A percentile compares a stretch with the other conserved stretches of the same genome.
Conservation (phyloP, 2,329 filamentous ascomycete genomes). For the Sporothrix brasiliensis region DNA sequence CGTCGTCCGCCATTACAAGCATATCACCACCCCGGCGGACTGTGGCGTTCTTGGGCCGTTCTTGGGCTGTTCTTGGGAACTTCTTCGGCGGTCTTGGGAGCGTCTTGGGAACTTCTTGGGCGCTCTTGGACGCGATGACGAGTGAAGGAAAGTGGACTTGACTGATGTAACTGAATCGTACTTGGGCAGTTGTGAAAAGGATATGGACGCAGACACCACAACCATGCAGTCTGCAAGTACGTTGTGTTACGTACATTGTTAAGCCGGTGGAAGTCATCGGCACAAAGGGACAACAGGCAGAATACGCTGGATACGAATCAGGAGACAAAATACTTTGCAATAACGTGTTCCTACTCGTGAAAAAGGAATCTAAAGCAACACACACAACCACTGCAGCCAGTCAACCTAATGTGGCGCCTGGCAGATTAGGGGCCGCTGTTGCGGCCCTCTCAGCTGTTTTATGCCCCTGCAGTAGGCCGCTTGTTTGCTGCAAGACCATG, state of each 20-base stretch:
- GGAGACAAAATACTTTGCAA: background rate
- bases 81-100: background rate
- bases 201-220: too few species aligned
- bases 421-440: background rate
- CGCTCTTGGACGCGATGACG: slow-evolving; percentile 1
- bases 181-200: too few species aligned
- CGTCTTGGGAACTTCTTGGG: background rate
- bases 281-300: background rate
- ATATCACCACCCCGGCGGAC: too few species aligned
- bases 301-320: background rate
- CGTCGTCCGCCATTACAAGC: background rate
- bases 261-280: too few species aligned
- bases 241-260: too few species aligned
- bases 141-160: background rate
- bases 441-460: background rate
- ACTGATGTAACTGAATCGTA: too few species aligned
- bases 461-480: background rate
- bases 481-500: background rate
- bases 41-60: too few species aligned
- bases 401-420: slow-evolving; percentile 12
- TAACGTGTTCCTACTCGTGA: too few species aligned
- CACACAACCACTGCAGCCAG: background rate
- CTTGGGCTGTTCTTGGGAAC: too few species aligned
- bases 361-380: background rate
- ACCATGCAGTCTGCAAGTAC: too few species aligned